Conservation (phyloP, 2,329 filamentous ascomycete genomes). For the Trichoderma sp. region DNA sequence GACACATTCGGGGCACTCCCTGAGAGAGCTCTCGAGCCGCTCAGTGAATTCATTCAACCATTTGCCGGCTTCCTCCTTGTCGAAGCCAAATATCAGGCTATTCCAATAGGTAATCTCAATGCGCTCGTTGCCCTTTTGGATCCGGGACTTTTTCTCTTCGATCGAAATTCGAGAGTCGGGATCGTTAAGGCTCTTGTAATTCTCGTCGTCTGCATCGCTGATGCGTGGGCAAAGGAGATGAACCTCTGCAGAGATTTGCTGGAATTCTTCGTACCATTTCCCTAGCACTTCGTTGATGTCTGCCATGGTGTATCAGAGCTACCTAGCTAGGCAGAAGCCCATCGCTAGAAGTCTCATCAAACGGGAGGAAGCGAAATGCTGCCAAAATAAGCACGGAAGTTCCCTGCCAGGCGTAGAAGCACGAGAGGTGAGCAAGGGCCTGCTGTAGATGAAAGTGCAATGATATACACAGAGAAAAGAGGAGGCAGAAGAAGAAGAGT, state of each 20-base stretch:
- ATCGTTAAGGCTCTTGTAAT: slow-evolving; percentile 59
- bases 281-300: slow-evolving; percentile 47
- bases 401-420: background rate
- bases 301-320: slow-evolving; percentile 42
- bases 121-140: slow-evolving; percentile 59
- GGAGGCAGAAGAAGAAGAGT: too few species aligned
- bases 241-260: slow-evolving; percentile 50
- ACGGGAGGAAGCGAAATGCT: background rate
- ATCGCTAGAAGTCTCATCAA: slow-evolving; percentile 21
- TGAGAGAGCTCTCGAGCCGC: slow-evolving; percentile 62
- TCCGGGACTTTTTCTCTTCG: slow-evolving; percentile 56
- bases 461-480: background rate
- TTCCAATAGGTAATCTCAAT: slow-evolving; percentile 68
- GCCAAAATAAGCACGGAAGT: too few species aligned
- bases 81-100: slow-evolving; percentile 70
- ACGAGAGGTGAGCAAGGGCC: background rate
- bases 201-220: slow-evolving; percentile 63
- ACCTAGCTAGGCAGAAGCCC: slow-evolving; percentile 19
- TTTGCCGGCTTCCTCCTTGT: slow-evolving; percentile 60
- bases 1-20: slow-evolving; percentile 70
- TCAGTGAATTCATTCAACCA: slow-evolving; percentile 63
- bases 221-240: slow-evolving; percentile 73
- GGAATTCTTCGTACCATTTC: slow-evolving; percentile 50
- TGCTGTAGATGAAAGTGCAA: background rate
- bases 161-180: slow-evolving; percentile 52